Conservation (phyloP, 768 basidiomycete genomes). For the Candolleomyces aberdarensis region DNA sequence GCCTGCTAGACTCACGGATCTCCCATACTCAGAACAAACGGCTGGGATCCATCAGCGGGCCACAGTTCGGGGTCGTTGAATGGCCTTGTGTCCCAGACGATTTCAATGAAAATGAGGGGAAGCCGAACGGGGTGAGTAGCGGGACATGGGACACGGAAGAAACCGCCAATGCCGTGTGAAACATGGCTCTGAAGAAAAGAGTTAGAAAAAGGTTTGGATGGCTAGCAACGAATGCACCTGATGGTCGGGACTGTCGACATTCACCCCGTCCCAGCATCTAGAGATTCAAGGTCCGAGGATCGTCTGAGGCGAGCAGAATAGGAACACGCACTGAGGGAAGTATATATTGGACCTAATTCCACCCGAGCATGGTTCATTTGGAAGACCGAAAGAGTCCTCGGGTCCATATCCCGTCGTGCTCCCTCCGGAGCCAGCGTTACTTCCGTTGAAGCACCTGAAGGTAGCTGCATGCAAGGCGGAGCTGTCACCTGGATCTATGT, state of each 20-base stretch:
- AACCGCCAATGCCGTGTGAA: constrained; percentile 2
- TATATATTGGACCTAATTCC: constrained; percentile 5
- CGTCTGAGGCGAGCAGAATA: not conserved
- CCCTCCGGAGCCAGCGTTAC: not conserved
- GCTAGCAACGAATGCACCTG: not conserved
- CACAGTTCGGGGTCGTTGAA: constrained; percentile 11
- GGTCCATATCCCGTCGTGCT: not conserved
- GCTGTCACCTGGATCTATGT: not conserved
- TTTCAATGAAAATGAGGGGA: constrained; percentile 12
- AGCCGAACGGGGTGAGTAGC: constrained; percentile 9
- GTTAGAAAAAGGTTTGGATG: not conserved
- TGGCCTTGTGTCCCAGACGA: constrained; percentile 13
- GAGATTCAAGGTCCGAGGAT: not conserved
- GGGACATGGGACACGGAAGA: constrained; percentile 7
- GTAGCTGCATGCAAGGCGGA: not conserved
- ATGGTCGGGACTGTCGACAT: constrained; percentile 8
- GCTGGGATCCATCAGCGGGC: constrained; percentile 10
- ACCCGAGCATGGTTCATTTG: not conserved
- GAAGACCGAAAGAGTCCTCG: not conserved
- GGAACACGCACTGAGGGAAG: constrained; percentile 2
- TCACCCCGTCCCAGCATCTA: constrained; percentile 11
- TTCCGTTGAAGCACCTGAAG: constrained; percentile 10
- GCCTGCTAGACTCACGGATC: constrained; percentile 9
- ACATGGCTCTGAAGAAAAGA: constrained; percentile 7
- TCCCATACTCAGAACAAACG: constrained; percentile 14